Conservation (phyloP, 163 green algal genomes). For the Chloromonas sp. region DNA sequence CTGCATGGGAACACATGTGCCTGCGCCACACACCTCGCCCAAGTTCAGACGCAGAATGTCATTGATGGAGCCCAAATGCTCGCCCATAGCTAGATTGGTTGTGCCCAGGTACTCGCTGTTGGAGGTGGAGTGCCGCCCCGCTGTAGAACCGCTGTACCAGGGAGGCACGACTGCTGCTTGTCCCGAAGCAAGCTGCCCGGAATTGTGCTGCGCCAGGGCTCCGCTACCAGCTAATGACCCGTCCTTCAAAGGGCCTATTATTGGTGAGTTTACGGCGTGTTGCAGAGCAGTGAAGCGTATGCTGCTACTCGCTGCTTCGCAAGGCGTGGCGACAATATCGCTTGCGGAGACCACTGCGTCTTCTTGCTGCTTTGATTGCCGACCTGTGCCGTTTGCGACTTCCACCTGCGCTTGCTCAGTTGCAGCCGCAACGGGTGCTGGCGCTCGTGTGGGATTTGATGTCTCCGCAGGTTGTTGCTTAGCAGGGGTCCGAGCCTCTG, state of each 20-base stretch:
- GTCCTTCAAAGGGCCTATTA: no score
- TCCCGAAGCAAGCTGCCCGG: not conserved
- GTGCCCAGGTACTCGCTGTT: no score
- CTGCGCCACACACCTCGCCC: slow-evolving; percentile 22
- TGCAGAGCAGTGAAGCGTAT: not conserved
- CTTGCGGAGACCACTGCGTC: not conserved
- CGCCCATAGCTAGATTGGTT: no score
- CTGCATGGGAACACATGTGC: not conserved
- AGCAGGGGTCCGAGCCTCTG: no score
- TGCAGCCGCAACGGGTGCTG: no score
- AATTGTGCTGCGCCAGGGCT: not conserved
- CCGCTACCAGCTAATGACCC: no score
- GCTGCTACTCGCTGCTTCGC: slow-evolving; percentile 3
- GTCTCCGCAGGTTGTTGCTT: no score
- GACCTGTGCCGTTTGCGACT: no score
- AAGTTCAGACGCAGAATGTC: slow-evolving; percentile 40
- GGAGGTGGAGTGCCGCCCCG: not conserved
- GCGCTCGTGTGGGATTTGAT: no score
- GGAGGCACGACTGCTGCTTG: not conserved
- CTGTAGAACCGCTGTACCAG: not conserved
- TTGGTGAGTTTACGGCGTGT: no score
- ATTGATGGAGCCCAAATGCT: slow-evolving; percentile 4
- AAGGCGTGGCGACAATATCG: not conserved
- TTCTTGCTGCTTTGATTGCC: no score
- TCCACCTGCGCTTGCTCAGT: no score